A percentile compares a stretch with the other conserved stretches of the same genome.
phyloP scores from a whole-genome alignment of 2,329 filamentous ascomycete species.

The Tolypocladium album region DNA sequence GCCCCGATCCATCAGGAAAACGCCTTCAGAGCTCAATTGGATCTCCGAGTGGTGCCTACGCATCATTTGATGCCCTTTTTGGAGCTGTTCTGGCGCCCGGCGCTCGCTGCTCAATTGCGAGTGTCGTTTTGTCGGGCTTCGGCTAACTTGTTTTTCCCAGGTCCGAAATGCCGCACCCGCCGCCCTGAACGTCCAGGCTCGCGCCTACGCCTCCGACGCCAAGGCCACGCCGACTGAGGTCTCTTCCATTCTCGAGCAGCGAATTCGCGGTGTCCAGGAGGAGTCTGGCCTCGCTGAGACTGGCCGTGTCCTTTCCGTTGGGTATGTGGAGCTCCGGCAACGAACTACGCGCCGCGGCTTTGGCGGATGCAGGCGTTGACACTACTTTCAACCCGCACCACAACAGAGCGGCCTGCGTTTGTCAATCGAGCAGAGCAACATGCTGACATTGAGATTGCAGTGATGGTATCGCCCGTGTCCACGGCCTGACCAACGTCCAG shows the following conservation, averaged over 20 bases:
- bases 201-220: slow-evolving; percentile 83
- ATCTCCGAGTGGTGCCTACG: slow-evolving; percentile 7
- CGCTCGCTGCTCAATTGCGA: slow-evolving; percentile 8
- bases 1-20: slow-evolving; percentile 20
- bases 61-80: slow-evolving; percentile 19
- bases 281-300: slow-evolving; percentile 96
- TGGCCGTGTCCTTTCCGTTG: slow-evolving; percentile 95
- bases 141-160: slow-evolving; percentile 55
- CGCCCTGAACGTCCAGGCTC: slow-evolving; percentile 57
- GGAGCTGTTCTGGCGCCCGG: slow-evolving; percentile 19
- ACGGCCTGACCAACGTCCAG: slow-evolving; percentile 99
- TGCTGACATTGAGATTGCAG: slow-evolving; percentile 39
- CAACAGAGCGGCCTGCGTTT: not conserved
- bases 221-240: slow-evolving; percentile 97
- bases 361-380: not conserved
- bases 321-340: slow-evolving; percentile 55
- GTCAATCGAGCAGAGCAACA: not conserved
- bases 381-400: not conserved
- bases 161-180: slow-evolving; percentile 77
- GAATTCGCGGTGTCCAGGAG: slow-evolving; percentile 97
- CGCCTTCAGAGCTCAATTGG: slow-evolving; percentile 24
- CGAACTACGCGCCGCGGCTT: not conserved
- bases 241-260: slow-evolving; percentile 98
- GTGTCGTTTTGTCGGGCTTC: slow-evolving; percentile 33
- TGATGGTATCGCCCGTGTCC: slow-evolving; percentile 99